phyloP scores from a whole-genome alignment of 768 basidiomycete species.

The Mycena floridula region DNA sequence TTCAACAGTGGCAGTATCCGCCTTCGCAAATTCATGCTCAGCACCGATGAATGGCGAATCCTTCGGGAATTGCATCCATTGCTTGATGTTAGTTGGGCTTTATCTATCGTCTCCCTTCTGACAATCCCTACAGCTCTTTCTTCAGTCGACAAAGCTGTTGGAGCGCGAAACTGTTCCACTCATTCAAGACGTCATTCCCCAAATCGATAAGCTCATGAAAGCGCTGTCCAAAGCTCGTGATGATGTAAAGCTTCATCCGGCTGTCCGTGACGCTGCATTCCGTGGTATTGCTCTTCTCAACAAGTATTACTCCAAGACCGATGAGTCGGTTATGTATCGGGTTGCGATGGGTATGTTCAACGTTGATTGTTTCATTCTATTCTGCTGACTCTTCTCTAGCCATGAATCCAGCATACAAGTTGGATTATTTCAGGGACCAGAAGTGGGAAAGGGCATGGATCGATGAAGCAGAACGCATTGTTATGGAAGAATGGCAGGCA shows the following conservation, averaged over 20 bases:
- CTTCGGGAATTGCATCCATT: constrained; percentile 1
- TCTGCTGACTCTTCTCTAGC: constrained; percentile 9
- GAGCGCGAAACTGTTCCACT: constrained; percentile 2
- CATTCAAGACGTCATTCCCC: constrained; percentile 10
- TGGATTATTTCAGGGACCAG: constrained; percentile 11
- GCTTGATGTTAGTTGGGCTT: constrained; percentile 3
- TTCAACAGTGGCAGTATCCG: constrained; percentile 2
- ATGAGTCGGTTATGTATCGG: constrained; percentile 10
- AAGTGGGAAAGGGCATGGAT: not conserved
- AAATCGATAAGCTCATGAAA: constrained; percentile 8
- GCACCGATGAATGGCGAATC: constrained; percentile 2
- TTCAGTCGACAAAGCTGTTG: not conserved
- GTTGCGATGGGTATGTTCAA: constrained; percentile 11
- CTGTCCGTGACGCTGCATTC: constrained; percentile 6
- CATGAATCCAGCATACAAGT: constrained; percentile 13
- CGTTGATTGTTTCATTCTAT: constrained; percentile 1
- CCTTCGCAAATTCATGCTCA: not conserved
- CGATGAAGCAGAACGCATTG: not conserved
- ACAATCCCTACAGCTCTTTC: constrained; percentile 2
- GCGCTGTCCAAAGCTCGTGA: constrained; percentile 1
- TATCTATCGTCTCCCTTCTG: not conserved
- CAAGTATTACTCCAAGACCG: constrained; percentile 11
- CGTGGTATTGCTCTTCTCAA: constrained; percentile 6
- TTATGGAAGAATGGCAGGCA: not conserved
- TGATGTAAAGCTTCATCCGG: not conserved